Base-by-base conservation (phyloP, 1,139 yeast genomes). In the Chernovozyma sophiae-reginae region DNA sequence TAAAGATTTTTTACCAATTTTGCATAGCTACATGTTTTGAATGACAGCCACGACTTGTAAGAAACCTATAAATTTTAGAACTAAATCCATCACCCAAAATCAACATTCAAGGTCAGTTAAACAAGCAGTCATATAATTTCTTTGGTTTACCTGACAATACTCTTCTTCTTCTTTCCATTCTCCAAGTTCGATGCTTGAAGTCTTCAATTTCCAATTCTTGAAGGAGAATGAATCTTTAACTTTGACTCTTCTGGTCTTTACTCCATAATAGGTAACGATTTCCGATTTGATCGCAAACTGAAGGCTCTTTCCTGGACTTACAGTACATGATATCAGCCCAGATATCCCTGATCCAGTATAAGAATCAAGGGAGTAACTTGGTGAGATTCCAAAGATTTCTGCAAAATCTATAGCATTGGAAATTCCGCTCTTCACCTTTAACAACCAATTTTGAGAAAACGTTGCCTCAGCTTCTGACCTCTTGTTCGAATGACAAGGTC, bases 401-500 rank as follows among this genome's bases (percentile, higher is more conserved):
- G 52, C 39, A 31, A 55, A 48, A 24, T 43, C 38, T 3, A 55
- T 33, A 22, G 41, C 37, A 12, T 44, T 42, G 15, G 44, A 46
- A 2, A 43, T 36, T 1, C 60, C 54, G 3, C 46, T 36, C 6
- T 43, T 47, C 1, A 42, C 25, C 19, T 40, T 43, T 4, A 59
- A 31, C 1, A 53, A 38, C 62, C 62, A 60, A 0, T 55, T 49
- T 37, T 55, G 60, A 12, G 44, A 39, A 33, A 51, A 56, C 2
- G 53, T 40, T 3, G 58, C 51, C 25, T 25, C 24, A 11, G 37
- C 22, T 17, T 19, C 14, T 23, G 36, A 31, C 23, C 37, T 28
- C 11, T 7, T 29, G 26, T 46, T 47, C n/a, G 35, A 30, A 22
- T 34, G 39, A 38, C 53, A 47, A 2, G 31, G 33, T 2, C 45